These are phyloP conservation scores for Phytopythium montanum DNA, from an alignment of 352 stramenopile species.

Conservation along the genomic window DNA sequence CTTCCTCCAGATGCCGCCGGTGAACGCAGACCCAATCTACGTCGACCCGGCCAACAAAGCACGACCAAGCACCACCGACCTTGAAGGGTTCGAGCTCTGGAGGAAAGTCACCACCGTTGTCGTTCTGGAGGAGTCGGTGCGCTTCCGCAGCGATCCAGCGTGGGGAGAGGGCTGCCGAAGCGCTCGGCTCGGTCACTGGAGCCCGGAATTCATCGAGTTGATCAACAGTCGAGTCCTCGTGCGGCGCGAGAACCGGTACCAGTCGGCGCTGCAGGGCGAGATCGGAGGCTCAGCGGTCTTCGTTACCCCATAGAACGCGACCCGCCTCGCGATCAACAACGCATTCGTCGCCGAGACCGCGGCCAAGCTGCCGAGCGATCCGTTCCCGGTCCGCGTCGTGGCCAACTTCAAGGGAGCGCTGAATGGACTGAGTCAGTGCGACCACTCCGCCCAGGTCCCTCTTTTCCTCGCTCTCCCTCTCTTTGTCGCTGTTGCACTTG, in stretches of 20 bases:
- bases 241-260: not conserved
- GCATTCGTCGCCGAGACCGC: not conserved
- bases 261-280: no score
- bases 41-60: conserved; percentile 2
- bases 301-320: not conserved
- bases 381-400: not conserved
- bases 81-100: conserved; percentile 10
- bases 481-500: no score
- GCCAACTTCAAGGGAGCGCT: not conserved
- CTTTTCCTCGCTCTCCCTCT: no score
- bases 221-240: conserved; percentile 9
- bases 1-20: conserved; percentile 6
- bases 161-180: conserved; percentile 3
- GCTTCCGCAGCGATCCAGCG: conserved; percentile 1
- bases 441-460: no score
- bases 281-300: not conserved
- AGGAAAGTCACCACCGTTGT: conserved; percentile 4
- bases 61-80: not conserved
- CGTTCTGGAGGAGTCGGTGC: conserved; percentile 6
- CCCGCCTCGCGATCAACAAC: not conserved
- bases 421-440: not conserved
- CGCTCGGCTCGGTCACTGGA: conserved; percentile 5
- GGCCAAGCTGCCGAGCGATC: not conserved
- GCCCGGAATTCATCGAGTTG: conserved; percentile 1
- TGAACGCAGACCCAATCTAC: conserved; percentile 1